Evolutionary conservation across 2,329 filamentous ascomycete species (phyloP).

Genomic region (Pseudocercospora pini-densiflorae): DNA sequence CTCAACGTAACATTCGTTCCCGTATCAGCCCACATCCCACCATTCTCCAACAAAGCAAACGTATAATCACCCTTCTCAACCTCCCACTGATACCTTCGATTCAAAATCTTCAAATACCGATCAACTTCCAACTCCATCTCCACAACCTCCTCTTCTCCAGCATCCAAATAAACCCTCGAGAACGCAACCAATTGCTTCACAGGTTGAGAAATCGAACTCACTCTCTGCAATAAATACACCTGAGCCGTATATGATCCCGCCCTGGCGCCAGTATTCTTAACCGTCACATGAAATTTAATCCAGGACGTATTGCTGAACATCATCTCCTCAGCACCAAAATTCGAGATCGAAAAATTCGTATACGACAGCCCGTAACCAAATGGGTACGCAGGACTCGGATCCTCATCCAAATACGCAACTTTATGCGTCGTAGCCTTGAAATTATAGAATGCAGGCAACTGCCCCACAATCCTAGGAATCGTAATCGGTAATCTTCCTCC

Average conservation of each 20-base stretch:
- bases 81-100: constrained; percentile 49
- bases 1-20: constrained; percentile 47
- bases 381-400: constrained; percentile 17
- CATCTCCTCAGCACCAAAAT: background rate
- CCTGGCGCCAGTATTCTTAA: constrained; percentile 43
- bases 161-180: constrained; percentile 44
- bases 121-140: constrained; percentile 47
- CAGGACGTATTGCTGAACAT: constrained; percentile 19
- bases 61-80: constrained; percentile 46
- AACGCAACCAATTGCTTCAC: constrained; percentile 53
- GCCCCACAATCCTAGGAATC: constrained; percentile 18
- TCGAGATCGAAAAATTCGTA: constrained; percentile 10
- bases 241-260: constrained; percentile 48
- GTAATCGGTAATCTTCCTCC: constrained; percentile 19
- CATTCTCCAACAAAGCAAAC: constrained; percentile 24
- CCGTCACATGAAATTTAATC: constrained; percentile 43
- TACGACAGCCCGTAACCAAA: constrained; percentile 24
- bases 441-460: constrained; percentile 25
- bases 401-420: constrained; percentile 14
- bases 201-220: constrained; percentile 48
- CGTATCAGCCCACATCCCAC: constrained; percentile 38
- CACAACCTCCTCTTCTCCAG: constrained; percentile 39
- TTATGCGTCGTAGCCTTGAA: constrained; percentile 16
- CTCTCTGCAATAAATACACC: constrained; percentile 48
- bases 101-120: constrained; percentile 50